Evolutionary conservation across 352 stramenopile genomes (phyloP).

Genomic region (Halophytophthora polymorphica): DNA sequence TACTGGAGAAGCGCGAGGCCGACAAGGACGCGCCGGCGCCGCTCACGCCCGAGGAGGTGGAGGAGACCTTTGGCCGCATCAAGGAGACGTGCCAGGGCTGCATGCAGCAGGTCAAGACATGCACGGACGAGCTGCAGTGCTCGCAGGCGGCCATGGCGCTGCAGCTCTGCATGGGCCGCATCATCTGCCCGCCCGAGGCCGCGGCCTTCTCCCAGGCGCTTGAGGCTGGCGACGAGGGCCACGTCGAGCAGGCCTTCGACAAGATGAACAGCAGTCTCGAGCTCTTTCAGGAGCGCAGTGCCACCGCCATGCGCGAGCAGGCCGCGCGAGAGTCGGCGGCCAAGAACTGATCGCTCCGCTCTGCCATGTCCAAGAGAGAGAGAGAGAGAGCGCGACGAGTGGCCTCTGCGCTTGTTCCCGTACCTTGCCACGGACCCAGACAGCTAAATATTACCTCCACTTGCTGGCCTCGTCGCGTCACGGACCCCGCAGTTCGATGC

Average conservation of each 20-base stretch:
- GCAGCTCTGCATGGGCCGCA: constrained; percentile 86
- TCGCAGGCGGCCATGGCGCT: constrained; percentile 83
- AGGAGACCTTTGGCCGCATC: constrained; percentile 81
- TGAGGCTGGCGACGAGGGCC: constrained; percentile 52
- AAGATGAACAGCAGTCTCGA: constrained; percentile 74
- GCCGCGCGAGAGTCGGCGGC: constrained; percentile 63
- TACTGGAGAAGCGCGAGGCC: constrained; percentile 41
- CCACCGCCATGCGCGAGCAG: constrained; percentile 68
- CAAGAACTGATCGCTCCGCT: constrained; percentile 29
- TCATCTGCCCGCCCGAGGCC: constrained; percentile 78
- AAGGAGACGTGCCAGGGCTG: constrained; percentile 81
- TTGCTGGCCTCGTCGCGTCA: neutral
- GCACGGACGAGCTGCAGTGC: constrained; percentile 74
- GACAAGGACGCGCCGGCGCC: constrained; percentile 39
- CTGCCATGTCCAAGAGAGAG: neutral
- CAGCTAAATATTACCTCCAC: constrained; percentile 23
- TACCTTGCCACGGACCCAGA: constrained; percentile 3
- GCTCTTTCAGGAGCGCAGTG: constrained; percentile 76
- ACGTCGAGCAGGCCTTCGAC: constrained; percentile 75
- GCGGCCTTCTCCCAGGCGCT: constrained; percentile 66
- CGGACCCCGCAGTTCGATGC: constrained; percentile 18
- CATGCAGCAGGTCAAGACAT: constrained; percentile 77
- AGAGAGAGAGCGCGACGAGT: constrained; percentile 4
- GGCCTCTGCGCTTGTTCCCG: constrained; percentile 3
- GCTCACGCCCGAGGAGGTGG: constrained; percentile 66